Conservation (phyloP, 2,329 filamentous ascomycete genomes). For the Rhinocladiella similis region DNA sequence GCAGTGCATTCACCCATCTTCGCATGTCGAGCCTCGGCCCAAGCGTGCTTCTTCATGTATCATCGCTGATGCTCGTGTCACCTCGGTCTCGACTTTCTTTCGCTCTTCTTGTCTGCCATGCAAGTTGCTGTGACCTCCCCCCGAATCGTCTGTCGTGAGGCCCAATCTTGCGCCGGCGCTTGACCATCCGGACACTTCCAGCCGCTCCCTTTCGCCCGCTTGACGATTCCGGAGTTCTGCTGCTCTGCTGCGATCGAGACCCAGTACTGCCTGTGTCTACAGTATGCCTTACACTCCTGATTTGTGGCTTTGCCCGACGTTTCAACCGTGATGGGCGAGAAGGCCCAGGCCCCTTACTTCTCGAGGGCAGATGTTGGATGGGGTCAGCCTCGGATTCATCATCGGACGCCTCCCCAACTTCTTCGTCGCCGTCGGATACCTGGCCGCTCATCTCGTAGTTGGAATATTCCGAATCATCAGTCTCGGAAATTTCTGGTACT, state of each 20-base stretch:
- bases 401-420: constrained; percentile 1
- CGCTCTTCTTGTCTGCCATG: constrained; percentile 12
- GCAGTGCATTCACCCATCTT: too few relatives aligned
- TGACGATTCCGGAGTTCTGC: not conserved
- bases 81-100: constrained; percentile 5
- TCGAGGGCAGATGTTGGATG: not conserved
- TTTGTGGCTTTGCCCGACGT: not conserved
- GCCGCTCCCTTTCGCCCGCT: not conserved
- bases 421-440: constrained; percentile 8
- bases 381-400: constrained; percentile 3
- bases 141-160: constrained; percentile 15
- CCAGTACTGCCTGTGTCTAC: not conserved
- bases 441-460: constrained; percentile 20
- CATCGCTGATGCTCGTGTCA: too few relatives aligned
- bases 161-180: constrained; percentile 9
- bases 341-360: not conserved
- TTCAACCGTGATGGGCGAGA: not conserved
- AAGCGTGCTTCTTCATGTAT: too few relatives aligned
- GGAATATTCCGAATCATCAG: constrained; percentile 16
- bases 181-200: constrained; percentile 2
- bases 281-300: not conserved
- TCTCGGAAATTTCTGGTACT: constrained; percentile 16
- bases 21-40: too few relatives aligned
- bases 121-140: constrained; percentile 9
- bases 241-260: not conserved